Conservation (phyloP, 805 yeast genomes). For the Priceomyces castillae region DNA sequence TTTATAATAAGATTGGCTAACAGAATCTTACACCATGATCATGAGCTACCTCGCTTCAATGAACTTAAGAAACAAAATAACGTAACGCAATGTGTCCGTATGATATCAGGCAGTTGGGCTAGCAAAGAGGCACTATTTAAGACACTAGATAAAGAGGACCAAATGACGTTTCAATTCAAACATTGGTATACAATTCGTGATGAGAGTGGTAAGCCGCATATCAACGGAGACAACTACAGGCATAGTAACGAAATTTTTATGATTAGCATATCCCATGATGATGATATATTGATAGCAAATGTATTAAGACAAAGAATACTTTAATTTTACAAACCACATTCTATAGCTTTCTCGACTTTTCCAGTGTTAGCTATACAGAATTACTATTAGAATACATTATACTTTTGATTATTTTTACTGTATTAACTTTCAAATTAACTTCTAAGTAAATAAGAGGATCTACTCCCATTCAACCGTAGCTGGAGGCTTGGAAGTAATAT, state of each 20-base stretch:
- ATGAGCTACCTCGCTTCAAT: constrained; percentile 34
- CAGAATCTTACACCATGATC: constrained; percentile 52
- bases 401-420: neutral
- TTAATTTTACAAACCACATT: neutral
- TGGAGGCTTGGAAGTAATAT: constrained; percentile 98
- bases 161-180: constrained; percentile 51
- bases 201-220: constrained; percentile 42
- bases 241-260: constrained; percentile 45
- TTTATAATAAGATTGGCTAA: constrained; percentile 38
- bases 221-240: constrained; percentile 30
- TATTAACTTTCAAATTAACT: neutral
- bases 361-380: no score
- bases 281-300: constrained; percentile 53
- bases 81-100: constrained; percentile 23
- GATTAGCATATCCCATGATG: constrained; percentile 64
- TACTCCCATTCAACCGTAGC: constrained; percentile 99
- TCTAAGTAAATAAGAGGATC: constrained; percentile 6
- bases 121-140: constrained; percentile 73
- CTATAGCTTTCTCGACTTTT: no score
- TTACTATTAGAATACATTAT: neutral
- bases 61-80: constrained; percentile 12
- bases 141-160: constrained; percentile 49
- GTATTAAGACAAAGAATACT: constrained; percentile 43
- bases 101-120: constrained; percentile 65
- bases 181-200: constrained; percentile 55